Conservation (phyloP, 2,329 filamentous ascomycete species). For the Colletotrichum sp. region DNA sequence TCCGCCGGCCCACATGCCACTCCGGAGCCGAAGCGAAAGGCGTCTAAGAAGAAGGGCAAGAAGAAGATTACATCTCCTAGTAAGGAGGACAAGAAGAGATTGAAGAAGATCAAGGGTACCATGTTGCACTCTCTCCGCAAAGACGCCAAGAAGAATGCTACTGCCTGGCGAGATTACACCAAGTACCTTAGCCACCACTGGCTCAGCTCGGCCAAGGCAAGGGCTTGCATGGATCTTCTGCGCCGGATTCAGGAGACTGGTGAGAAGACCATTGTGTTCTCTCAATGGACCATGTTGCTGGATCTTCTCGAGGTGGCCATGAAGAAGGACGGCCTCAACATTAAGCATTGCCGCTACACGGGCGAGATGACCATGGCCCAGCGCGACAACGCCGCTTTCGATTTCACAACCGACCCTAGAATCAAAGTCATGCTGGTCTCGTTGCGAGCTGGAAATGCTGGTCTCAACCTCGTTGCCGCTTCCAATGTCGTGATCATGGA, state of each 20-base stretch:
- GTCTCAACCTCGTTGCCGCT: constrained; percentile 83
- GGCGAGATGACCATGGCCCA: constrained; percentile 73
- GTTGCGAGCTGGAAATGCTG: constrained; percentile 82
- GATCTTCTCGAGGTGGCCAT: constrained; percentile 80
- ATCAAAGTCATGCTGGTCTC: constrained; percentile 78
- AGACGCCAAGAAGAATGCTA: constrained; percentile 44
- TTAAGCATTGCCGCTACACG: constrained; percentile 74
- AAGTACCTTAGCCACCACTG: constrained; percentile 71
- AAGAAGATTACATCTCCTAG: constrained; percentile 17
- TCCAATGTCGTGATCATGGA: constrained; percentile 90
- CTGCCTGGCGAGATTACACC: constrained; percentile 74
- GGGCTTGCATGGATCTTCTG: constrained; percentile 71
- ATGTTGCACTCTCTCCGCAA: constrained; percentile 31
- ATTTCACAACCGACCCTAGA: constrained; percentile 64
- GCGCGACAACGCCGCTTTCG: constrained; percentile 70
- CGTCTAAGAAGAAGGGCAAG: constrained; percentile 17
- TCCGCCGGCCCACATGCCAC: not conserved
- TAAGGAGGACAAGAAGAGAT: constrained; percentile 25
- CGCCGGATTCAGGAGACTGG: constrained; percentile 48
- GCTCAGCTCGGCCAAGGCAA: constrained; percentile 77
- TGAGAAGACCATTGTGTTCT: constrained; percentile 84
- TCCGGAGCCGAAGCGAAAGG: not conserved
- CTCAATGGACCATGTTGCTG: constrained; percentile 79
- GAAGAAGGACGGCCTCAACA: constrained; percentile 50
- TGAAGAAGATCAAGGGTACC: constrained; percentile 44